Base-by-base conservation (phyloP, 169 alveolate genomes). In the Plasmodium falciparum region DNA sequence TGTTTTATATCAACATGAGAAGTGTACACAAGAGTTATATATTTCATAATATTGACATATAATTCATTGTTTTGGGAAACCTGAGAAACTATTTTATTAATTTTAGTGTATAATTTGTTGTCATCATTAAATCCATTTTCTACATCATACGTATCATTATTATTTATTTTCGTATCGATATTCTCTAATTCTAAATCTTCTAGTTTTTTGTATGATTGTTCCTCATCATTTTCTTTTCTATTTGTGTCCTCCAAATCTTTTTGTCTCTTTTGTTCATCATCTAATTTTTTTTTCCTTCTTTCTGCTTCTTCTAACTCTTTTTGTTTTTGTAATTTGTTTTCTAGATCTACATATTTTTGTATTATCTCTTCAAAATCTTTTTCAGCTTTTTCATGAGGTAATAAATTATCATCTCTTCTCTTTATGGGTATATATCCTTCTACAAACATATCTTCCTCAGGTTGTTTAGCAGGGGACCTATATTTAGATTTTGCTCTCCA, bases 1-100 rank as follows among this genome's bases (percentile, higher is more conserved):
- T 29, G 22, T 6, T 6, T 65, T 52, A 78, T 52, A 59, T 78
- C 63, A 20, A 78, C 22, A 43, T 65, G 7, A 7, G 20, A 47
- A 59, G 50, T 78, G 52, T 78, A 78, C 17, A 78, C 7, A 33
- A 11, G 52, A 52, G 52, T 65, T 65, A 78, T 65, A 7, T 63
- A 20, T 15, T 66, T 15, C 50, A 78, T 29, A 24, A 11, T 7
- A 33, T 3, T 2, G n/a, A n/a, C 29, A 66, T 39, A 66, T 5
- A 1, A 52, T 9, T 52, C 12, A 12, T 24, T 6, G 12, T 63
- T n/a, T 15, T 2, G 3, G 13, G 58, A 20, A 65, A 43, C 65
- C 47, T 15, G 3, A 13, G 17, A 22, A 39, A 22, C 13, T 24
- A 78, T 15, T 15, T n/a, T 7, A 4, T 39, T 17, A 1, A 78